Percentiles rank a stretch among this genome's conserved stretches.
These are phyloP conservation scores for Diplotaxis tenuifolia DNA, from an alignment of 345 rosid species.

Conservation along the genomic window DNA sequence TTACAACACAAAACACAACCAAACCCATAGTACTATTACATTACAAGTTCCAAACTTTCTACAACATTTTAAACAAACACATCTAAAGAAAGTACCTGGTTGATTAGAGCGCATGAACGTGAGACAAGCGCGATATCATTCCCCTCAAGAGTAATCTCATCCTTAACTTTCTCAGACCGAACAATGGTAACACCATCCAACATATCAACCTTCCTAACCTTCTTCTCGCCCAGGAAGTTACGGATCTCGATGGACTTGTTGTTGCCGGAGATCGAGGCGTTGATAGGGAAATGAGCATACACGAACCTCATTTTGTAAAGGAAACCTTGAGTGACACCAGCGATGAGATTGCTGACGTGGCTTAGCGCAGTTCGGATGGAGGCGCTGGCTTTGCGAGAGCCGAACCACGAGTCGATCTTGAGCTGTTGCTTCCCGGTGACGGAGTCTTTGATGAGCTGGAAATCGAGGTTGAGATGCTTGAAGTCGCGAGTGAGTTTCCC, in stretches of 20 bases:
- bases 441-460: conserved; percentile 51
- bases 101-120: conserved; percentile 49
- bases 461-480: conserved; percentile 69
- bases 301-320: conserved; percentile 87
- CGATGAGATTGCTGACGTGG: conserved; percentile 65
- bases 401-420: conserved; percentile 65
- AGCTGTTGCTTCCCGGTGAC: conserved; percentile 52
- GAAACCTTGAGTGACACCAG: conserved; percentile 71
- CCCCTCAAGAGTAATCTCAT: conserved; percentile 48
- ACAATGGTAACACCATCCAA: conserved; percentile 44
- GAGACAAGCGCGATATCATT: conserved; percentile 52
- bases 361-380: conserved; percentile 66
- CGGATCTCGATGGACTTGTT: conserved; percentile 69
- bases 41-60: not conserved
- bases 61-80: not conserved
- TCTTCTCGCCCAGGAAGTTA: conserved; percentile 66
- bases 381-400: conserved; percentile 57
- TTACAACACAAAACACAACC: not conserved
- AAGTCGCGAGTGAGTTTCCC: conserved; percentile 60
- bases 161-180: conserved; percentile 52
- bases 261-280: conserved; percentile 56
- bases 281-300: conserved; percentile 83
- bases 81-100: conserved; percentile 36
- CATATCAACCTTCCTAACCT: conserved; percentile 60
- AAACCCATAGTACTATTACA: not conserved